Percentiles rank a stretch among this genome's conserved stretches.
Conservation (phyloP, 306 rosid genomes). For the Lupinus albus region DNA sequence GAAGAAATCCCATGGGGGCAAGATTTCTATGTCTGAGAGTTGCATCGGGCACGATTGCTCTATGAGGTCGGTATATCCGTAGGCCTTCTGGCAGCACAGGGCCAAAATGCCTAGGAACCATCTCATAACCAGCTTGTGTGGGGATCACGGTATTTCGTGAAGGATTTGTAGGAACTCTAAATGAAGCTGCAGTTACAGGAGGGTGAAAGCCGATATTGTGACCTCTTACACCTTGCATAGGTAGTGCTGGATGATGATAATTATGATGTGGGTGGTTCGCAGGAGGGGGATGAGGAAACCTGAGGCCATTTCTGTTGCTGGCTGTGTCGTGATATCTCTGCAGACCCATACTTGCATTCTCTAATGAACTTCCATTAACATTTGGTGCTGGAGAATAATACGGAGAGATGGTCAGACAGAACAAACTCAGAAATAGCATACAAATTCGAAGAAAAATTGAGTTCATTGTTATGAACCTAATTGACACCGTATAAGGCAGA, state of each 20-base stretch:
- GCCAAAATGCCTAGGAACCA: conserved; percentile 64
- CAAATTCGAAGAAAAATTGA: conserved; percentile 18
- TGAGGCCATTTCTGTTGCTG: conserved; percentile 53
- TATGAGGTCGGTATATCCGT: conserved; percentile 65
- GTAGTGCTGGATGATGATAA: conserved; percentile 60
- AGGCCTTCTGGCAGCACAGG: conserved; percentile 59
- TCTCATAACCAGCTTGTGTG: conserved; percentile 62
- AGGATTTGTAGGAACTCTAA: conserved; percentile 68
- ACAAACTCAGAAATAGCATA: conserved; percentile 19
- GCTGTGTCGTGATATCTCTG: conserved; percentile 75
- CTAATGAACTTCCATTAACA: conserved; percentile 57
- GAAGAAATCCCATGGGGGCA: conserved; percentile 69
- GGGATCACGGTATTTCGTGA: conserved; percentile 51
- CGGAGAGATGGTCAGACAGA: conserved; percentile 31
- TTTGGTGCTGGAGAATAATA: conserved; percentile 46
- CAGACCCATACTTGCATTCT: conserved; percentile 60
- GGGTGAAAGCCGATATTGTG: conserved; percentile 63
- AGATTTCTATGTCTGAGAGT: conserved; percentile 64
- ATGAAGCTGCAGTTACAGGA: conserved; percentile 61
- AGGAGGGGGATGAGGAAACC: conserved; percentile 66
- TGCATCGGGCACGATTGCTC: conserved; percentile 57
- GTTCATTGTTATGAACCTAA: conserved; percentile 17
- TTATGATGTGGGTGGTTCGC: conserved; percentile 60
- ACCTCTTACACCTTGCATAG: conserved; percentile 73
- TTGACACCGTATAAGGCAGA: conserved; percentile 6